phyloP scores from a whole-genome alignment of 768 basidiomycete species.

The Amanita pallidorosea region DNA sequence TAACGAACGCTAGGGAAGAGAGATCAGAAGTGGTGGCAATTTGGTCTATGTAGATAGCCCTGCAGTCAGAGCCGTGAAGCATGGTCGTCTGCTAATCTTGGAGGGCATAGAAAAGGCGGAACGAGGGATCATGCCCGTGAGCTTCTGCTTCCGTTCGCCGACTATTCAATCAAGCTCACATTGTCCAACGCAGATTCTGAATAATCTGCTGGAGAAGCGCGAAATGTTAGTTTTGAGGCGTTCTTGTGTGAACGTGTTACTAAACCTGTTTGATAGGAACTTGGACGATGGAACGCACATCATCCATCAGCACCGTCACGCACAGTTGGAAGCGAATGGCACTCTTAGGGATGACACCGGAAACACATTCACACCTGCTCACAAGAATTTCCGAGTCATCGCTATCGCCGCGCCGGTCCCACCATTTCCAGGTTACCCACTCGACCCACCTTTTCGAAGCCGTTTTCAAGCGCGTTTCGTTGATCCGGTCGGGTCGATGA shows the following conservation, averaged over 20 bases:
- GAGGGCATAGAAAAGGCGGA: constrained; percentile 69
- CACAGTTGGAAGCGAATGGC: constrained; percentile 29
- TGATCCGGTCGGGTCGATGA: constrained; percentile 44
- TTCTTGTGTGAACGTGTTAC: not conserved
- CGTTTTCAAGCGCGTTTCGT: constrained; percentile 62
- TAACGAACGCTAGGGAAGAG: constrained; percentile 31
- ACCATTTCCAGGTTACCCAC: constrained; percentile 54
- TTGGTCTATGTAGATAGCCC: constrained; percentile 61
- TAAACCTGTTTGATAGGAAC: constrained; percentile 30
- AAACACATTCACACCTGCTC: constrained; percentile 50
- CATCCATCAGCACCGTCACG: constrained; percentile 50
- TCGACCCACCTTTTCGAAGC: constrained; percentile 59
- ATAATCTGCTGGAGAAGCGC: constrained; percentile 61
- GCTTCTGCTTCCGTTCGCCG: constrained; percentile 10
- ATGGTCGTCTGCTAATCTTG: constrained; percentile 52
- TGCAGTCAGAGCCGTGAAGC: constrained; percentile 54
- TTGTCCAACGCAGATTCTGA: constrained; percentile 30
- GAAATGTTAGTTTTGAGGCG: constrained; percentile 37
- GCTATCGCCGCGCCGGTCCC: constrained; percentile 63
- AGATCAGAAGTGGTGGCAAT: constrained; percentile 50
- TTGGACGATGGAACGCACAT: constrained; percentile 64
- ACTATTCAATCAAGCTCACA: not conserved
- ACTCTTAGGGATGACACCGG: constrained; percentile 20
- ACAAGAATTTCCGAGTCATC: constrained; percentile 57
- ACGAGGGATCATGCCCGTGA: constrained; percentile 60